Percentiles rank a stretch among this genome's conserved stretches.
phyloP scores from a whole-genome alignment of 176 grass and related monocot genomes.

The Raddia guianensis region DNA sequence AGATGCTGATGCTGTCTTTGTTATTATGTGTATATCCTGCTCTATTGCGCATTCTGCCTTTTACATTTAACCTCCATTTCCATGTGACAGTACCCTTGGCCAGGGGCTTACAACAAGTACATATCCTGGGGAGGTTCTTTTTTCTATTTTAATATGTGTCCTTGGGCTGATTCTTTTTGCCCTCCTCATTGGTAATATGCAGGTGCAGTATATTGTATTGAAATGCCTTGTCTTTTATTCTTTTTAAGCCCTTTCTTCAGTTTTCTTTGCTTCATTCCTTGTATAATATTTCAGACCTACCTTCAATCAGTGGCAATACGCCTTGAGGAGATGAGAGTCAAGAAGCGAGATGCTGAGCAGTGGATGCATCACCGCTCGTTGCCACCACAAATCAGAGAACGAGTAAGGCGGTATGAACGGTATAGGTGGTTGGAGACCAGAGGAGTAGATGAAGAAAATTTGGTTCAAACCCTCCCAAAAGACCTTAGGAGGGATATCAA shows the following conservation, averaged over 20 bases:
- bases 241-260: slow-evolving; percentile 5
- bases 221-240: neutral
- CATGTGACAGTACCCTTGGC: slow-evolving; percentile 77
- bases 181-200: slow-evolving; percentile 98
- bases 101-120: slow-evolving; percentile 85
- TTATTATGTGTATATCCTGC: neutral
- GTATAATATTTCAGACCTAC: slow-evolving; percentile 63
- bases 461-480: slow-evolving; percentile 94
- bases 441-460: slow-evolving; percentile 93
- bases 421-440: slow-evolving; percentile 94
- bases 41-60: neutral
- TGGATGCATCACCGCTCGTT: slow-evolving; percentile 95
- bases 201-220: slow-evolving; percentile 53
- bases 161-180: slow-evolving; percentile 85
- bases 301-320: slow-evolving; percentile 88
- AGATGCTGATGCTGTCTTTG: neutral
- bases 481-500: slow-evolving; percentile 97
- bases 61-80: slow-evolving; percentile 15
- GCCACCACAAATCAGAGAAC: slow-evolving; percentile 69
- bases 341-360: slow-evolving; percentile 89
- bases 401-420: slow-evolving; percentile 83
- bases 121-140: slow-evolving; percentile 77
- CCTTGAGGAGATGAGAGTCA: slow-evolving; percentile 96
- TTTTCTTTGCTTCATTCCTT: slow-evolving; percentile 21
- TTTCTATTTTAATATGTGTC: slow-evolving; percentile 90